Evolutionary conservation across 2,329 filamentous ascomycete species (phyloP).

Genomic region (Aspergillus oerlinghausenensis): DNA sequence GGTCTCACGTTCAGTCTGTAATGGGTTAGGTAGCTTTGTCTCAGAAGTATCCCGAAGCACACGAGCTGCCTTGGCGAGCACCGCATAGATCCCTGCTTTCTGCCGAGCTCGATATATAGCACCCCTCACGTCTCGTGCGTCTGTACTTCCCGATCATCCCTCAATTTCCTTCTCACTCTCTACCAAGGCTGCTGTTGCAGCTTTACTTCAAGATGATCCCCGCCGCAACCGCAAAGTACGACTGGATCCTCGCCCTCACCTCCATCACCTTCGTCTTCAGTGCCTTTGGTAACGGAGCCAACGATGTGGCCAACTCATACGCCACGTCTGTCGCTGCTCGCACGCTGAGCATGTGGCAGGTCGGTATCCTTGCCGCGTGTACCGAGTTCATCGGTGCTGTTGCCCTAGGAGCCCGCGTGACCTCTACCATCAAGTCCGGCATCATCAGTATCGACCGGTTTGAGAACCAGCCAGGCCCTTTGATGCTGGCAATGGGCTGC

Average conservation of each 20-base stretch:
- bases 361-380: slow-evolving; percentile 45
- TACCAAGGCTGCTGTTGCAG: neutral
- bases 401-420: slow-evolving; percentile 45
- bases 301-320: slow-evolving; percentile 53
- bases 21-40: neutral
- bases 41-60: neutral
- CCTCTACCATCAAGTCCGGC: slow-evolving; percentile 41
- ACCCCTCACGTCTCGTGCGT: neutral
- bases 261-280: slow-evolving; percentile 26
- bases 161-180: neutral
- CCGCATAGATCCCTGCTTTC: neutral
- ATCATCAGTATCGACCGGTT: slow-evolving; percentile 40
- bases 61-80: neutral
- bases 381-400: slow-evolving; percentile 53
- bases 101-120: neutral
- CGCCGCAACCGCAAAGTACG: slow-evolving; percentile 22
- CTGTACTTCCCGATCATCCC: neutral
- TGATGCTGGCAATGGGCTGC: slow-evolving; percentile 39
- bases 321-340: slow-evolving; percentile 50
- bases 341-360: slow-evolving; percentile 50
- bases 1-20: slow-evolving; percentile 7
- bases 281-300: slow-evolving; percentile 26
- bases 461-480: slow-evolving; percentile 28
- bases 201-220: slow-evolving; percentile 15
- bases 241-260: slow-evolving; percentile 27